phyloP scores from a whole-genome alignment of 2,329 filamentous ascomycete genomes.

The Volutella citrinella region DNA sequence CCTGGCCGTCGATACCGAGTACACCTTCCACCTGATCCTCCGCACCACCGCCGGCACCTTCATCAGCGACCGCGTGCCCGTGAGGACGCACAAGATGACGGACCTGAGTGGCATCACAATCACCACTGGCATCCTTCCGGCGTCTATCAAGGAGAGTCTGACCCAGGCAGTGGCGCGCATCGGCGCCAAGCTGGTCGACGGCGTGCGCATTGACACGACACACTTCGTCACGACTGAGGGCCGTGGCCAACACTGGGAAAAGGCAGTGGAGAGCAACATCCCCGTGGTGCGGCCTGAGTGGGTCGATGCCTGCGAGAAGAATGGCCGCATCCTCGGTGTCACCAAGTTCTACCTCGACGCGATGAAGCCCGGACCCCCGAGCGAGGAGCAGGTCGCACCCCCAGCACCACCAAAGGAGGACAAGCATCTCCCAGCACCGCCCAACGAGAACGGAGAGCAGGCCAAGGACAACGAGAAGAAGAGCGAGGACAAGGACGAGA shows the following conservation, averaged over 20 bases:
- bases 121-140: slow-evolving; percentile 81
- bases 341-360: slow-evolving; percentile 96
- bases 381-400: slow-evolving; percentile 32
- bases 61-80: slow-evolving; percentile 76
- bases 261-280: slow-evolving; percentile 96
- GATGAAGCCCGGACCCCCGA: slow-evolving; percentile 44
- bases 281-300: slow-evolving; percentile 95
- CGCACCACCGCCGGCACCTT: slow-evolving; percentile 88
- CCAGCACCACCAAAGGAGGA: slow-evolving; percentile 35
- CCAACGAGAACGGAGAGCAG: slow-evolving; percentile 18
- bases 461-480: slow-evolving; percentile 25
- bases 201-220: slow-evolving; percentile 92
- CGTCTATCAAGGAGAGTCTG: slow-evolving; percentile 68
- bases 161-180: slow-evolving; percentile 77
- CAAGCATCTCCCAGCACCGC: slow-evolving; percentile 26
- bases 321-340: slow-evolving; percentile 88
- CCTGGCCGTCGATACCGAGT: slow-evolving; percentile 93
- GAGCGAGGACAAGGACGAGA: slow-evolving; percentile 28
- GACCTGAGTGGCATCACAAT: slow-evolving; percentile 94
- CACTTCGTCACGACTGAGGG: slow-evolving; percentile 98
- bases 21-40: slow-evolving; percentile 89
- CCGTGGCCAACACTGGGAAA: slow-evolving; percentile 87
- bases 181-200: slow-evolving; percentile 86
- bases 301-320: slow-evolving; percentile 94
- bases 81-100: slow-evolving; percentile 97